Conservation (phyloP, 352 stramenopile genomes). For the Globisporangium radiosum region DNA sequence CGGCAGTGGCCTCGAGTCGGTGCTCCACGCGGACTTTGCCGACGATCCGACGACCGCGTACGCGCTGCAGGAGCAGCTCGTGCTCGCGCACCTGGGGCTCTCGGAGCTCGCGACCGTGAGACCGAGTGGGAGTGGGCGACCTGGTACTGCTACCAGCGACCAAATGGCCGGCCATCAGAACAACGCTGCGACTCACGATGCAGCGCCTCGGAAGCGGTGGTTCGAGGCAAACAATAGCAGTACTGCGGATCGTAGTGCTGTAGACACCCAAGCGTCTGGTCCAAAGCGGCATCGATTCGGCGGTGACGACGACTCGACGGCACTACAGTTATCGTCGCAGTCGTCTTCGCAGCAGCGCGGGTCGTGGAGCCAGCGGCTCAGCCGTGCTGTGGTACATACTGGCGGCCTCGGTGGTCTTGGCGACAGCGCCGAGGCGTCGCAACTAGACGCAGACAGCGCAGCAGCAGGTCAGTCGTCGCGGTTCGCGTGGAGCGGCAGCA, state of each 20-base stretch:
- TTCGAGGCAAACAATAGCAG: neutral
- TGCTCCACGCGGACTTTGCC: constrained; percentile 64
- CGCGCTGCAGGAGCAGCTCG: constrained; percentile 54
- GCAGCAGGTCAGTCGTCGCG: too few relatives aligned
- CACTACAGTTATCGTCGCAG: constrained; percentile 1
- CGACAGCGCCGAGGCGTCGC: too few relatives aligned
- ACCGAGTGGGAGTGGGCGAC: constrained; percentile 1
- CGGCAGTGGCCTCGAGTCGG: constrained; percentile 33
- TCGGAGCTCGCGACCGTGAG: constrained; percentile 36
- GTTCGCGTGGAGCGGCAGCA: too few relatives aligned
- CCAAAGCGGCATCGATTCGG: constrained; percentile 2
- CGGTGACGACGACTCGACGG: neutral
- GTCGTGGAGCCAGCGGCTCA: constrained; percentile 13
- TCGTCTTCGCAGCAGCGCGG: neutral
- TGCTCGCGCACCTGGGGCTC: constrained; percentile 63
- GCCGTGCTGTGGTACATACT: neutral
- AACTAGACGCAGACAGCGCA: too few relatives aligned
- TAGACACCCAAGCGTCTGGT: neutral
- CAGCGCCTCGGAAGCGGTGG: neutral
- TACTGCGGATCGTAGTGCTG: neutral
- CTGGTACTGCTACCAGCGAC: neutral
- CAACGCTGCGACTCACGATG: constrained; percentile 9
- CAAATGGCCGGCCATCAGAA: neutral
- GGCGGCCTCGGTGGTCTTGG: neutral
- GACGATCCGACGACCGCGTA: constrained; percentile 59